Evolutionary conservation across 768 basidiomycete species (phyloP).

Genomic region (Boletus reticulatus): DNA sequence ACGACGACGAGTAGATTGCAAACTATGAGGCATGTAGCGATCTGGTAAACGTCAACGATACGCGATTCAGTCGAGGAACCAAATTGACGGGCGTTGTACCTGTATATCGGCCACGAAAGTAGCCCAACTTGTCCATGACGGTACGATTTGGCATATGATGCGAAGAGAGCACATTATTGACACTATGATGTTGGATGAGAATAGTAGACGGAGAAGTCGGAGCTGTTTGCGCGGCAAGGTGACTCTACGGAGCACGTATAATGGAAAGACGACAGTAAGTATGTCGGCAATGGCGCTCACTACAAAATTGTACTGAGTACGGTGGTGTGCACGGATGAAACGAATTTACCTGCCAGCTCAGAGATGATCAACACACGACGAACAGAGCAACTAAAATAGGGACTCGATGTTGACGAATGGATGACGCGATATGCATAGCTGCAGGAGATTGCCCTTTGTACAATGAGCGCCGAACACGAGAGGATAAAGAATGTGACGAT

Average conservation of each 20-base stretch:
- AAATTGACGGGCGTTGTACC: neutral
- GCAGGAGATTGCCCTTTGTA: conserved; percentile 5
- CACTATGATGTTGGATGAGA: conserved; percentile 1
- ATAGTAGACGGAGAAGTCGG: conserved; percentile 11
- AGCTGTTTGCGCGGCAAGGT: neutral
- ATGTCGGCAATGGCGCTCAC: neutral
- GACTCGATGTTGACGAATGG: neutral
- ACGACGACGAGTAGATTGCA: conserved; percentile 25
- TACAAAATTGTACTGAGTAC: neutral
- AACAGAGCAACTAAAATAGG: neutral
- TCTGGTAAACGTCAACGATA: conserved; percentile 3
- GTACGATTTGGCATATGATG: neutral
- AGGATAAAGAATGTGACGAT: conserved; percentile 11
- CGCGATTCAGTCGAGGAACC: neutral
- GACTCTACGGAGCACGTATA: conserved; percentile 7
- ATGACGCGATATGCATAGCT: neutral
- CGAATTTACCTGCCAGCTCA: conserved; percentile 4
- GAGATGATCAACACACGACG: neutral
- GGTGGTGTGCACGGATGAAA: neutral
- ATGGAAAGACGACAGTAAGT: neutral
- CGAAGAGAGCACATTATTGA: neutral
- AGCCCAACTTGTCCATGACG: neutral
- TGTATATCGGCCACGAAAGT: conserved; percentile 1
- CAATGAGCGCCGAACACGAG: conserved; percentile 2
- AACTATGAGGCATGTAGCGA: conserved; percentile 12